Evolutionary conservation across 768 basidiomycete species (phyloP).

Genomic region (Boletus rubescentipes): DNA sequence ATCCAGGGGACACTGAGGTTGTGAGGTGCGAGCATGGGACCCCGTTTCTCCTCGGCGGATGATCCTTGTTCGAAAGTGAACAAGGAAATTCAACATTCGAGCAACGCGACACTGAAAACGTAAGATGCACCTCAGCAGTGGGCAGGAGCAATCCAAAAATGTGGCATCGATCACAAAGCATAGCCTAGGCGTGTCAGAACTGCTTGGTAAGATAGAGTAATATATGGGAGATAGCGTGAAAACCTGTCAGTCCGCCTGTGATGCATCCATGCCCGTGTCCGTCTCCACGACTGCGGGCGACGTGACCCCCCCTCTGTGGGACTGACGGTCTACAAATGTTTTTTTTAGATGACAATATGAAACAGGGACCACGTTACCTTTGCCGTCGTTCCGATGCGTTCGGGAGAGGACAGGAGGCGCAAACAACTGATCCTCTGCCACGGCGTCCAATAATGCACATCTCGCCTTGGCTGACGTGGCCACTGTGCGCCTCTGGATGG

Average conservation of each 20-base stretch:
- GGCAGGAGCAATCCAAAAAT: no score
- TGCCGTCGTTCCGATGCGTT: conserved; percentile 6
- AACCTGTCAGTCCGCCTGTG: background rate
- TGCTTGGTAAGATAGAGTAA: background rate
- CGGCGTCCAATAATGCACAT: background rate
- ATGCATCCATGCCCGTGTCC: conserved; percentile 8
- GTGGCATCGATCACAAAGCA: background rate
- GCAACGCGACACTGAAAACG: no score
- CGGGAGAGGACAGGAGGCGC: conserved; percentile 14
- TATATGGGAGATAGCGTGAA: background rate
- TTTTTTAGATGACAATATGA: background rate
- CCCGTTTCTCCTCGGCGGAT: no score
- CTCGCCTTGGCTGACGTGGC: conserved; percentile 18
- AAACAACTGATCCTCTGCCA: conserved; percentile 19
- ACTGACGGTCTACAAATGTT: background rate
- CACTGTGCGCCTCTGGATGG: conserved; percentile 10
- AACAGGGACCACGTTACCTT: conserved; percentile 7
- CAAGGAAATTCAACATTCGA: no score
- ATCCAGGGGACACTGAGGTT: background rate
- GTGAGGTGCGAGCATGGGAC: background rate
- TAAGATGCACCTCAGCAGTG: no score
- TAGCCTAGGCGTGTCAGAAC: background rate
- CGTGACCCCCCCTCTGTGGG: background rate
- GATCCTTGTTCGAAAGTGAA: no score
- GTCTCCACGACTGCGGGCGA: conserved; percentile 5